Evolutionary conservation across 179 eudicot genomes (phyloP), one percentile per base, ranked within the genome.

Genomic region (Actinidia chinensis): DNA sequence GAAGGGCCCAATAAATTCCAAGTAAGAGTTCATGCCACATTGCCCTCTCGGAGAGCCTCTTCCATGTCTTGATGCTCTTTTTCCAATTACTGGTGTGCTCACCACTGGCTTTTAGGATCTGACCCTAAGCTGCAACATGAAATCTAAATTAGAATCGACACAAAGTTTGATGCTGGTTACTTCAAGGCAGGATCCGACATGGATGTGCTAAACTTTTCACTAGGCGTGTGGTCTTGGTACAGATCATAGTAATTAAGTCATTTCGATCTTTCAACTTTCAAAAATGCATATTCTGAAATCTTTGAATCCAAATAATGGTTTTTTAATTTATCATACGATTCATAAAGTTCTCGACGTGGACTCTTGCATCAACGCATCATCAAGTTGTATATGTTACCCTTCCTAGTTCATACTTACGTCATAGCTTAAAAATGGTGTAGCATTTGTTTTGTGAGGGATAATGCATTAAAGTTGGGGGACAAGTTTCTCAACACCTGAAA

Each of bases 21-120:
- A 65, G 59, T 10, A 47, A 58, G 73, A 65, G n/a, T 36, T 10
- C 82, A 80, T 78, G 91, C 98, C 90, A 95, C 59, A 83, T 95
- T 98, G 59, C 98, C 99, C 79, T 89, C 86, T 78, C 79, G 95
- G 71, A 95, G 98, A 54, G 93, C 99, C 86, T 93, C 99, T 44
- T 92, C 97, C 99, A 95, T 95, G 72, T n/a, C 82, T 77, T 33
- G 94, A 78, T 43, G 99, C 99, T 85, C 98, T 87, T 83, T 85
- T 95, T 98, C 99, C 93, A 52, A 94, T 91, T 64, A 95, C 99
- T 68, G 98, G 99, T 78, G n/a, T 87, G 89, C 79, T 93, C 99
- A 8, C 98, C 98, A 69, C 80, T 95, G 81, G 94, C 93, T 88
- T 88, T 88, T 78, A 95, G 87, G 85, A 95, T 93, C 78, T 89